phyloP scores from a whole-genome alignment of 495 filamentous ascomycete genomes.

The Pyrenula massariospora region DNA sequence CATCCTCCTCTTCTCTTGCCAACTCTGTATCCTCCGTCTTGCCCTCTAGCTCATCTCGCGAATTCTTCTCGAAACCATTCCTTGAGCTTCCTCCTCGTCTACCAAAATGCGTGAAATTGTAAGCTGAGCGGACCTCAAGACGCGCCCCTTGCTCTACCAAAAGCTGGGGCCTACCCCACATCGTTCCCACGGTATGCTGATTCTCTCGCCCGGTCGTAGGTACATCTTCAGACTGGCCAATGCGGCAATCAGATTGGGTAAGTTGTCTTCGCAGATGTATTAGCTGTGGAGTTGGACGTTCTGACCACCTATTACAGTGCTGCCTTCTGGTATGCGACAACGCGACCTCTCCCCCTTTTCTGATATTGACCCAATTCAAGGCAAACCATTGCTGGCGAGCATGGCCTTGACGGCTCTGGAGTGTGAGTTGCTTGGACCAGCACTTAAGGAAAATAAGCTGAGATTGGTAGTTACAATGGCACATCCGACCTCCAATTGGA shows the following conservation, averaged over 20 bases:
- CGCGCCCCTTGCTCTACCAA: conserved; percentile 17
- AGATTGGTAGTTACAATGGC: conserved; percentile 71
- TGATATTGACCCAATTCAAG: conserved; percentile 30
- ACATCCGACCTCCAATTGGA: conserved; percentile 97
- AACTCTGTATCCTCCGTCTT: background rate
- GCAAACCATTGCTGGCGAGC: conserved; percentile 97
- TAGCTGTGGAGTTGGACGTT: conserved; percentile 33
- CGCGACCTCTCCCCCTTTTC: conserved; percentile 5
- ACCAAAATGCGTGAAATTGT: conserved; percentile 89
- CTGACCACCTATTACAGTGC: conserved; percentile 96
- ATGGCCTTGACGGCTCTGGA: conserved; percentile 94
- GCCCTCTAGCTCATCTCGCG: background rate
- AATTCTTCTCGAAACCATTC: background rate
- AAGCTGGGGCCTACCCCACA: conserved; percentile 24
- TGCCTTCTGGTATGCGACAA: conserved; percentile 77
- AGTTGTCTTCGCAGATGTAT: background rate
- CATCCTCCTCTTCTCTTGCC: background rate
- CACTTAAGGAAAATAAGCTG: conserved; percentile 10
- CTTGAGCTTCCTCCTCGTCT: conserved; percentile 12
- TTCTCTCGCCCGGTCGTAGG: conserved; percentile 45
- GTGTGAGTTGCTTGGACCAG: conserved; percentile 45
- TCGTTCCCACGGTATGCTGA: conserved; percentile 21
- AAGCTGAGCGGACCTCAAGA: conserved; percentile 28
- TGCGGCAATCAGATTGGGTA: conserved; percentile 51
- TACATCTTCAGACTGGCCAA: conserved; percentile 98